A percentile compares a stretch with the other conserved stretches of the same genome.
Conservation (phyloP, 129 eudicot genomes). For the Scalesia atractyloides region DNA sequence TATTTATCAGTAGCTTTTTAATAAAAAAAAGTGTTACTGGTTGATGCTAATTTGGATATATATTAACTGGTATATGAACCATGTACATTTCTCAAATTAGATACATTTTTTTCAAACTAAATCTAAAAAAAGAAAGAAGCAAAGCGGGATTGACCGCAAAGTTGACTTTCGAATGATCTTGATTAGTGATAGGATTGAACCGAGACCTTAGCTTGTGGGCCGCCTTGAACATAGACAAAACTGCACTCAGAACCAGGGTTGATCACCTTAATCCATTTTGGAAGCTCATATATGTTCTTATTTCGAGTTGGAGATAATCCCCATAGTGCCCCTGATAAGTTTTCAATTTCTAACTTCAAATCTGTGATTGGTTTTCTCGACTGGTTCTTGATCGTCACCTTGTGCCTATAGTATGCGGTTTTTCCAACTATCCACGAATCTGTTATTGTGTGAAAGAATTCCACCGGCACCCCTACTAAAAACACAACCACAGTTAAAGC, state of each 20-base stretch:
- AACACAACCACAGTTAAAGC: conserved; percentile 12
- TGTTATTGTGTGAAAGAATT: conserved; percentile 77
- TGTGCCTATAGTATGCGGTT: conserved; percentile 69
- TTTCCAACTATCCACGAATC: conserved; percentile 66
- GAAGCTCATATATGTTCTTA: conserved; percentile 65
- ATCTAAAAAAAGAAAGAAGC: conserved; percentile 24
- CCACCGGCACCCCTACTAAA: conserved; percentile 52
- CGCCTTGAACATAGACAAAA: conserved; percentile 88
- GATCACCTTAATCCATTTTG: conserved; percentile 61
- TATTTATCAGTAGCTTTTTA: conserved; percentile 24
- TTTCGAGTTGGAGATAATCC: conserved; percentile 63
- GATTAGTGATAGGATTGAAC: conserved; percentile 62
- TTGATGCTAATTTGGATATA: conserved; percentile 21
- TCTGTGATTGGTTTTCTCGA: conserved; percentile 64
- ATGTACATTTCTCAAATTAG: conserved; percentile 26
- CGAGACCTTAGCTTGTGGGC: conserved; percentile 85
- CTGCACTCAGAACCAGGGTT: conserved; percentile 67
- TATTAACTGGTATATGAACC: conserved; percentile 18
- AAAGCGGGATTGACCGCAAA: neutral
- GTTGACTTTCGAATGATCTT: neutral
- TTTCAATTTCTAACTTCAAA: conserved; percentile 64
- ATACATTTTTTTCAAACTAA: conserved; percentile 21
- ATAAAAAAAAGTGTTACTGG: conserved; percentile 8
- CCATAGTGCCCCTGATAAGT: conserved; percentile 69
- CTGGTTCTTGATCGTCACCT: conserved; percentile 68